phyloP scores from a whole-genome alignment of 2,329 filamentous ascomycete species.

The Verruconis gallopava region DNA sequence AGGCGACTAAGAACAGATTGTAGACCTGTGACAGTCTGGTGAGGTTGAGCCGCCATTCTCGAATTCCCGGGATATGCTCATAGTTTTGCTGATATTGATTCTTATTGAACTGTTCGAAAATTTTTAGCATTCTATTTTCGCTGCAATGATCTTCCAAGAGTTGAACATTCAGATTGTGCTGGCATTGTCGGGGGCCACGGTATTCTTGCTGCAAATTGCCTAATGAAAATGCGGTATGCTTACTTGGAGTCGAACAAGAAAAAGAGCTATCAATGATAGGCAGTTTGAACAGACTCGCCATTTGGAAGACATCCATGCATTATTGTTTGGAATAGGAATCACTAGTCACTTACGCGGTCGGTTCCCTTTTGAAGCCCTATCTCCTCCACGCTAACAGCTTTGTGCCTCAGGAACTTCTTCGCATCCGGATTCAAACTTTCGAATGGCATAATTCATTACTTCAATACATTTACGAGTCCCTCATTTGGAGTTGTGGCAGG shows the following conservation, averaged over 20 bases:
- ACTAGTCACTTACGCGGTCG: slow-evolving; percentile 6
- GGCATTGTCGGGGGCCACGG: too few relatives aligned
- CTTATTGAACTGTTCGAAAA: not conserved
- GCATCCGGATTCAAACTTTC: not conserved
- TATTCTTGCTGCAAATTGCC: too few relatives aligned
- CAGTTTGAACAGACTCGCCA: not conserved
- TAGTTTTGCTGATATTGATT: not conserved
- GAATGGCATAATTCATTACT: slow-evolving; percentile 2
- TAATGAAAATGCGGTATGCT: too few relatives aligned
- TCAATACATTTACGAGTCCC: too few relatives aligned
- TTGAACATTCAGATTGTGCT: not conserved
- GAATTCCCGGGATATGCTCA: not conserved
- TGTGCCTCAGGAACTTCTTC: slow-evolving; percentile 3
- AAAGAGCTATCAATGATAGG: too few relatives aligned
- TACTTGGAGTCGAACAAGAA: too few relatives aligned
- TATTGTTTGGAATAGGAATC: not conserved
- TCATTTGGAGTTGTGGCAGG: too few relatives aligned
- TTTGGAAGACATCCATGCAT: not conserved
- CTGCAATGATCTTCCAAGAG: not conserved
- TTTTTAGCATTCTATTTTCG: not conserved
- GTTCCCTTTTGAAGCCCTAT: slow-evolving; percentile 4
- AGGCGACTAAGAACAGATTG: slow-evolving; percentile 38
- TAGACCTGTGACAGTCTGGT: slow-evolving; percentile 32
- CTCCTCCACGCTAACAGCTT: slow-evolving; percentile 4
- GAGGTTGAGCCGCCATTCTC: slow-evolving; percentile 8